These are phyloP conservation scores for Themeda triandra DNA, from an alignment of 176 grass and related monocot genomes.

Conservation along the genomic window DNA sequence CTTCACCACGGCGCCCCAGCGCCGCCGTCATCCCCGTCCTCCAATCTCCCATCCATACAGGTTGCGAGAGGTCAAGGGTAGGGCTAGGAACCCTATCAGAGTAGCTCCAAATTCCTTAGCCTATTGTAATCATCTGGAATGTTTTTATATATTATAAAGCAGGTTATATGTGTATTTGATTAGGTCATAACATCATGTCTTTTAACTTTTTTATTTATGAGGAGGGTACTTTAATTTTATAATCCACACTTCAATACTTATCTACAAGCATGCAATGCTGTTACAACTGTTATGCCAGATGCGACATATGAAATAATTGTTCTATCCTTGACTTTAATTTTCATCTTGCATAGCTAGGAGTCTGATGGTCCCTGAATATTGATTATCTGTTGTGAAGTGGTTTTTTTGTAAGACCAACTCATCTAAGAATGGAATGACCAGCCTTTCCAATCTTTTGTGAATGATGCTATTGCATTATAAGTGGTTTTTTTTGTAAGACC, in stretches of 20 bases:
- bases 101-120: background rate
- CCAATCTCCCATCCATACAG: too few species aligned
- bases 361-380: background rate
- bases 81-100: too few species aligned
- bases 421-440: background rate
- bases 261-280: background rate
- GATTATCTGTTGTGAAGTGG: constrained; percentile 21
- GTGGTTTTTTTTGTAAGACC: too few species aligned
- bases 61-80: too few species aligned
- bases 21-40: too few species aligned
- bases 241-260: background rate
- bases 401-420: constrained; percentile 14
- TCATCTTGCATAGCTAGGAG: background rate
- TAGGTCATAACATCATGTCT: background rate
- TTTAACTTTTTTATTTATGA: background rate
- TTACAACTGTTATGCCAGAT: background rate
- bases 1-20: too few species aligned
- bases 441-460: background rate
- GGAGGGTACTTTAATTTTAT: background rate
- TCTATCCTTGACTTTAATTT: constrained; percentile 4
- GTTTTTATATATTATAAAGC: background rate
- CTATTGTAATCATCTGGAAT: too few species aligned
- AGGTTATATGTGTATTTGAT: background rate
- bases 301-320: background rate
- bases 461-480: constrained; percentile 15